Evolutionary conservation across 805 yeast species (phyloP).

Genomic region (Candida glaebosa): DNA sequence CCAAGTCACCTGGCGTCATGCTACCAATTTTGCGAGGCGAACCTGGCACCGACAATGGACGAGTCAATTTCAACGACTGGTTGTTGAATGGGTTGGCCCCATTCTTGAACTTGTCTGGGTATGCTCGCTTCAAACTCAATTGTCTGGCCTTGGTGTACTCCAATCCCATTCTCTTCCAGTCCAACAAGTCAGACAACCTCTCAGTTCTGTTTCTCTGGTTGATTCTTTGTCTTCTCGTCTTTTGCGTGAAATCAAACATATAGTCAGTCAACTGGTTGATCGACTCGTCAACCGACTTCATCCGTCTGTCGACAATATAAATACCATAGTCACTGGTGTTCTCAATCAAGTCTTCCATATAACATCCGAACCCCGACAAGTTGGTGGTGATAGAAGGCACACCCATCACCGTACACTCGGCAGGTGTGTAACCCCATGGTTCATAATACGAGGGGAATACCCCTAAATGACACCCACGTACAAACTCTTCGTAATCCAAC

Average conservation of each 20-base stretch:
- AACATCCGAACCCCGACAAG: conserved; percentile 95
- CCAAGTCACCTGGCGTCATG: conserved; percentile 98
- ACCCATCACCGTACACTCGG: conserved; percentile 99
- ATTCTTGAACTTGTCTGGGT: conserved; percentile 74
- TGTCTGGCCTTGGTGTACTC: conserved; percentile 95
- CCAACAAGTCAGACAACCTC: conserved; percentile 84
- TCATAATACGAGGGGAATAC: conserved; percentile 98
- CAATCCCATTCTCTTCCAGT: conserved; percentile 97
- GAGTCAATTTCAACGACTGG: conserved; percentile 63
- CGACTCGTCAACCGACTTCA: conserved; percentile 88
- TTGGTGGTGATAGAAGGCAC: conserved; percentile 97
- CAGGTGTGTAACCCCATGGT: conserved; percentile 99
- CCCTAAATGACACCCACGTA: conserved; percentile 96
- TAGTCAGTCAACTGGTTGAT: conserved; percentile 84
- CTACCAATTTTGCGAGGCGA: conserved; percentile 76
- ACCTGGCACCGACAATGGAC: conserved; percentile 96
- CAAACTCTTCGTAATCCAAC: conserved; percentile 94
- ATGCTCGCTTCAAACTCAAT: conserved; percentile 87
- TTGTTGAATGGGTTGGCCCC: conserved; percentile 46
- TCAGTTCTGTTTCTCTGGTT: conserved; percentile 98
- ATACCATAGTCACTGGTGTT: conserved; percentile 94
- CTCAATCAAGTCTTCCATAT: conserved; percentile 96
- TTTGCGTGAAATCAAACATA: conserved; percentile 84
- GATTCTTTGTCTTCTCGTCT: conserved; percentile 94
- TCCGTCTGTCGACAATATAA: conserved; percentile 91